A percentile compares a stretch with the other conserved stretches of the same genome.
Evolutionary conservation across 305 asterid genomes (phyloP).

Genomic region (Ajuga reptans): DNA sequence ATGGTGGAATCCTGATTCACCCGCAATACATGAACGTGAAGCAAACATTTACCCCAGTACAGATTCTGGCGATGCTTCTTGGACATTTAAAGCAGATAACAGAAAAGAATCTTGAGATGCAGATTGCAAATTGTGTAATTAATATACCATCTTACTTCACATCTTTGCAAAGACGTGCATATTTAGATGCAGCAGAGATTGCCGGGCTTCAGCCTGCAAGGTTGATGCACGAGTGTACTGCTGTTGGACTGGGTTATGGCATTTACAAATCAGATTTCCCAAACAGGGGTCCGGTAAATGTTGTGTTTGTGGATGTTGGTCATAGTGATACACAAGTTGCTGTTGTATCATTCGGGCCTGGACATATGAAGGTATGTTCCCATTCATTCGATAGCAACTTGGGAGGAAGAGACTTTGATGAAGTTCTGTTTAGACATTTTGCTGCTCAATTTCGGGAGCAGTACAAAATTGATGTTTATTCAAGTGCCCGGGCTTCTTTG

Average conservation of each 20-base stretch:
- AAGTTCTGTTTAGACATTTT: conserved; percentile 65
- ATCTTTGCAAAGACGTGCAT: conserved; percentile 73
- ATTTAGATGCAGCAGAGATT: conserved; percentile 82
- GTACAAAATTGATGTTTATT: conserved; percentile 65
- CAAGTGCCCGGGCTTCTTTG: conserved; percentile 67
- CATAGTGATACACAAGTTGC: conserved; percentile 92
- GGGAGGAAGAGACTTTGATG: conserved; percentile 96
- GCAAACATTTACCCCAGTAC: conserved; percentile 63
- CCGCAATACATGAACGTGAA: conserved; percentile 53
- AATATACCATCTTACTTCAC: conserved; percentile 84
- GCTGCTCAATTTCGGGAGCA: conserved; percentile 61
- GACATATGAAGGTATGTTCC: conserved; percentile 68
- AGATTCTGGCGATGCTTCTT: conserved; percentile 77
- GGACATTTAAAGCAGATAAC: conserved; percentile 68
- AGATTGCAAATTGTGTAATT: conserved; percentile 63
- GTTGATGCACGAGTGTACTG: conserved; percentile 92
- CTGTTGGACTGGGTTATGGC: conserved; percentile 86
- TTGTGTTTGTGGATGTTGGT: conserved; percentile 83
- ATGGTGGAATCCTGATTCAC: conserved; percentile 72
- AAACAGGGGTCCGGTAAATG: conserved; percentile 47
- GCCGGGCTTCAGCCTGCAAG: conserved; percentile 72
- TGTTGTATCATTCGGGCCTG: conserved; percentile 65
- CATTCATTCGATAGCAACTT: conserved; percentile 79
- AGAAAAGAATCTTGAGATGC: conserved; percentile 60
- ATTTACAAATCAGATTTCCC: conserved; percentile 71